Conservation (phyloP, 345 rosid species). For the Gynandropsis gynandra region DNA sequence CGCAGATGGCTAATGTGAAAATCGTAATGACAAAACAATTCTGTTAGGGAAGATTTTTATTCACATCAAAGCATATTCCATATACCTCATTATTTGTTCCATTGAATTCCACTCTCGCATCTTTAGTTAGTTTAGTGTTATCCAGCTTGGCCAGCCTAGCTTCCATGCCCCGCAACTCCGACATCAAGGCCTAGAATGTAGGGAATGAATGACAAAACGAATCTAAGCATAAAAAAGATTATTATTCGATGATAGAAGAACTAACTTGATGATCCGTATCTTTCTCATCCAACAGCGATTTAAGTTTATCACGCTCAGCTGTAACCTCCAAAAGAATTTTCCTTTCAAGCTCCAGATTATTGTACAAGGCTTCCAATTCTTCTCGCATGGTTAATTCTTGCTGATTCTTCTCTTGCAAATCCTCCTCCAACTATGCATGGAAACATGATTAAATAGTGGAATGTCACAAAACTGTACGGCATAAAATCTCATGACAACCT, state of each 20-base stretch:
- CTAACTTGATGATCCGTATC: slow-evolving; percentile 64
- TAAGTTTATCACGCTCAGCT: slow-evolving; percentile 49
- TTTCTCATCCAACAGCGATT: slow-evolving; percentile 55
- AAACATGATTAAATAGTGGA: slow-evolving; percentile 5
- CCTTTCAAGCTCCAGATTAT: slow-evolving; percentile 54
- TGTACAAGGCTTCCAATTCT: slow-evolving; percentile 56
- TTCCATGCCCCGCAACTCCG: slow-evolving; percentile 60
- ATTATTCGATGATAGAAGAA: slow-evolving; percentile 12
- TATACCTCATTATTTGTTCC: slow-evolving; percentile 56
- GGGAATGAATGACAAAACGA: slow-evolving; percentile 11
- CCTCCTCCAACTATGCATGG: slow-evolving; percentile 53
- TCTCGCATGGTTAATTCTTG: slow-evolving; percentile 57
- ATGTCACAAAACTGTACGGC: slow-evolving; percentile 1
- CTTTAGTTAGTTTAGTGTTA: slow-evolving; percentile 34
- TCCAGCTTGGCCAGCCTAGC: slow-evolving; percentile 41
- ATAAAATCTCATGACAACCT: slow-evolving; percentile 2
- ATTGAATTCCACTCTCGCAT: slow-evolving; percentile 33
- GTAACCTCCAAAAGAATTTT: slow-evolving; percentile 44
- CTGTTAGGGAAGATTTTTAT: background rate
- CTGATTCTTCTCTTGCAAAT: slow-evolving; percentile 55
- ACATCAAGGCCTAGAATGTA: slow-evolving; percentile 43
- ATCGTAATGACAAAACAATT: background rate
- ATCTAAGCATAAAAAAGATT: slow-evolving; percentile 12
- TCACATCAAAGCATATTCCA: slow-evolving; percentile 1
- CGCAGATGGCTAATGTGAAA: background rate